phyloP scores from a whole-genome alignment of 495 filamentous ascomycete species.

The Stereocaulon alpinum region DNA sequence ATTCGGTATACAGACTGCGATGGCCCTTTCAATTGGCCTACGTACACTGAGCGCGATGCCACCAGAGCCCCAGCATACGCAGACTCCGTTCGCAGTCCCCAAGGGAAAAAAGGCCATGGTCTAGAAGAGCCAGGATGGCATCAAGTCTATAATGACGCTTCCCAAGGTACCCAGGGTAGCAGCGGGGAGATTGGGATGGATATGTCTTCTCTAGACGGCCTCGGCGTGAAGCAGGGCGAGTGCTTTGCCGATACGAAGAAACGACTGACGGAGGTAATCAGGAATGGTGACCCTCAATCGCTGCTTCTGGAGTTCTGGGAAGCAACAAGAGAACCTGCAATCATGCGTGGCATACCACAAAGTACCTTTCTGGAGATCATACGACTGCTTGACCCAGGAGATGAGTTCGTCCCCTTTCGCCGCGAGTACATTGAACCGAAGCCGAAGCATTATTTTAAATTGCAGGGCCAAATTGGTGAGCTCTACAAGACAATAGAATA shows the following conservation, averaged over 20 bases:
- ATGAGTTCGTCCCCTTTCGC: conserved; percentile 22
- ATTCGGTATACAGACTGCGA: neutral
- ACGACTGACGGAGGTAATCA: conserved; percentile 10
- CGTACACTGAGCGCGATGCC: neutral
- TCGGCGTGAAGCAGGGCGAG: neutral
- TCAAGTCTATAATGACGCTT: neutral
- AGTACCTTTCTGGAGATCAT: conserved; percentile 41
- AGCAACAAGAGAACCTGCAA: conserved; percentile 15
- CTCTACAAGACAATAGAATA: neutral
- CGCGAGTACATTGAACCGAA: conserved; percentile 23
- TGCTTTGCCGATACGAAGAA: neutral
- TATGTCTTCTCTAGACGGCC: neutral
- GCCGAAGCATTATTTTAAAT: conserved; percentile 11
- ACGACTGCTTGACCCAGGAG: conserved; percentile 34
- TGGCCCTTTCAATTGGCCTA: neutral
- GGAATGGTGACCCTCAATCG: conserved; percentile 11
- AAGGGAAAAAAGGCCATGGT: too few species aligned
- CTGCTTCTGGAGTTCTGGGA: conserved; percentile 18
- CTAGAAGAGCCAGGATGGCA: neutral
- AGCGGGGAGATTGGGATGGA: neutral
- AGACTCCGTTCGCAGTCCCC: neutral
- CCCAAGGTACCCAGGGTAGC: neutral
- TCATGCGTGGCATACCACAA: conserved; percentile 23
- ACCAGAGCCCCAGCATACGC: neutral
- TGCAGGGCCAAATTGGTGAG: neutral